Conservation (phyloP, 2,329 filamentous ascomycete genomes). For the Colletotrichum nymphaeae region DNA sequence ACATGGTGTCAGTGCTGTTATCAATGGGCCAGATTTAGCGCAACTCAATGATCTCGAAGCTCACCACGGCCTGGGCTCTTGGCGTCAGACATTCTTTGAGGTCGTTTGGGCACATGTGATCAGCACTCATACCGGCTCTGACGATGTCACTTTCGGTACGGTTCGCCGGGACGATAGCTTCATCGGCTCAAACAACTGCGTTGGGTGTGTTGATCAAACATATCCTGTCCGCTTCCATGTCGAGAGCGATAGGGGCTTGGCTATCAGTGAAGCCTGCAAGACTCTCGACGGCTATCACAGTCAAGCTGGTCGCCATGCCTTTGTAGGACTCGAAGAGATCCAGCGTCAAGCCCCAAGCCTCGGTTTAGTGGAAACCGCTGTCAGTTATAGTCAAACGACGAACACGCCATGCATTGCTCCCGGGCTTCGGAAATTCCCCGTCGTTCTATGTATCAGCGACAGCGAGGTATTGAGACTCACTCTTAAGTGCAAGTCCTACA, state of each 20-base stretch:
- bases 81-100: conserved; percentile 10
- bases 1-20: neutral
- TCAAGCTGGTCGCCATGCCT: conserved; percentile 5
- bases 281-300: neutral
- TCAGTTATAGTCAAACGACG: neutral
- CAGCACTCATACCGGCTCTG: neutral
- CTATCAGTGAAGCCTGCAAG: neutral
- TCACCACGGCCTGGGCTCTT: neutral
- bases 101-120: conserved; percentile 5
- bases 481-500: neutral
- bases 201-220: conserved; percentile 12
- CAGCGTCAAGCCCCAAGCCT: neutral
- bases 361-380: neutral
- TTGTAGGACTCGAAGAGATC: neutral
- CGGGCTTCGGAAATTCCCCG: neutral
- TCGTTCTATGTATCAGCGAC: conserved; percentile 7
- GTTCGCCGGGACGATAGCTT: conserved; percentile 12
- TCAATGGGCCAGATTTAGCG: neutral
- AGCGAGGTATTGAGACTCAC: neutral
- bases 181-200: neutral
- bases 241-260: neutral
- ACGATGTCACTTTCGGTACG: neutral
- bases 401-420: conserved; percentile 1
- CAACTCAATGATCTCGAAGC: neutral
- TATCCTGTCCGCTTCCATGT: neutral